Evolutionary conservation across 768 basidiomycete genomes (phyloP).

Genomic region (Russula emetica): DNA sequence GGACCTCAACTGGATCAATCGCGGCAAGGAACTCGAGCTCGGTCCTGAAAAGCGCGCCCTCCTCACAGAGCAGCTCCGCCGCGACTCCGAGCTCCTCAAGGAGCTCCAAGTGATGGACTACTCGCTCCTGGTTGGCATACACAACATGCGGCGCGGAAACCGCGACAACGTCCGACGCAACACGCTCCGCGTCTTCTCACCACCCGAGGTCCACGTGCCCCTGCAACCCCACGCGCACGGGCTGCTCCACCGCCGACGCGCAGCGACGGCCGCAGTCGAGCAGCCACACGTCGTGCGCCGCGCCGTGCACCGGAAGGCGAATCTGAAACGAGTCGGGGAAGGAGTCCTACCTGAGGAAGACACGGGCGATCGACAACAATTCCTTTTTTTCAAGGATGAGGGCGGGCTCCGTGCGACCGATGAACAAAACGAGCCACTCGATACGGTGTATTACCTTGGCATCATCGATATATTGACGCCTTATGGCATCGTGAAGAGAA

Average conservation of each 20-base stretch:
- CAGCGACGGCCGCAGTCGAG: slow-evolving; percentile 43
- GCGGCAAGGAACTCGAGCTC: slow-evolving; percentile 72
- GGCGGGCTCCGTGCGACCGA: slow-evolving; percentile 89
- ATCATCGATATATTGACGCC: slow-evolving; percentile 97
- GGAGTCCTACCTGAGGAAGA: slow-evolving; percentile 61
- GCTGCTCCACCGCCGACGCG: slow-evolving; percentile 4
- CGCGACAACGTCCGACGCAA: slow-evolving; percentile 86
- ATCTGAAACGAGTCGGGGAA: slow-evolving; percentile 32
- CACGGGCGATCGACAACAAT: slow-evolving; percentile 61
- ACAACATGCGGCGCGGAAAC: slow-evolving; percentile 87
- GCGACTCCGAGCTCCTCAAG: slow-evolving; percentile 85
- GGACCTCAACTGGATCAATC: slow-evolving; percentile 94
- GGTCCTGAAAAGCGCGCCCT: slow-evolving; percentile 94
- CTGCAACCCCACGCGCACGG: slow-evolving; percentile 54
- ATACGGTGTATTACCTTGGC: slow-evolving; percentile 88
- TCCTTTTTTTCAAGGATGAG: slow-evolving; percentile 96
- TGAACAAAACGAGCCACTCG: slow-evolving; percentile 68
- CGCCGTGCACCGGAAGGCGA: slow-evolving; percentile 68
- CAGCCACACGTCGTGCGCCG: slow-evolving; percentile 83
- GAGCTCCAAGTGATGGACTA: slow-evolving; percentile 92
- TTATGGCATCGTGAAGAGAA: slow-evolving; percentile 67
- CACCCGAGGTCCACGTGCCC: slow-evolving; percentile 55
- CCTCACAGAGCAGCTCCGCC: slow-evolving; percentile 82
- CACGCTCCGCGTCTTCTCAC: slow-evolving; percentile 89
- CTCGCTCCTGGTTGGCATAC: slow-evolving; percentile 88